Percentiles rank a stretch among this genome's conserved stretches.
phyloP scores from a whole-genome alignment of 306 rosid species.

The Dryas drummondii region DNA sequence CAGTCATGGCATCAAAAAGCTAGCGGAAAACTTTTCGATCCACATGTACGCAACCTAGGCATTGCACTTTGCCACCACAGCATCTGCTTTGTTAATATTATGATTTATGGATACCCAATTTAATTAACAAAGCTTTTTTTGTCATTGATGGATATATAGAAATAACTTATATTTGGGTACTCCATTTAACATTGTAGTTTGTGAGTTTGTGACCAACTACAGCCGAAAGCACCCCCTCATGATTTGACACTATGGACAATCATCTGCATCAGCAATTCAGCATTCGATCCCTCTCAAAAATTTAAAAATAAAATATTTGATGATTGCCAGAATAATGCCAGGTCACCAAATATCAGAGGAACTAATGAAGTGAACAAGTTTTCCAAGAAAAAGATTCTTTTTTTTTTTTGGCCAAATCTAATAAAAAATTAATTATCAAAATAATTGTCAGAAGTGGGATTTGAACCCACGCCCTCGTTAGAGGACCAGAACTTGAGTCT shows the following conservation, averaged over 20 bases:
- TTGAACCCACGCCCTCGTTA: slow-evolving; percentile 29
- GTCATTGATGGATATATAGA: neutral
- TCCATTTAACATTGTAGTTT: too few species aligned
- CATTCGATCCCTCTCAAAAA: too few species aligned
- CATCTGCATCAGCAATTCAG: too few species aligned
- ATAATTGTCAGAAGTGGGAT: slow-evolving; percentile 21
- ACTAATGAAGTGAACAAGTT: neutral
- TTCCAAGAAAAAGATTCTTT: neutral
- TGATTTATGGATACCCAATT: neutral
- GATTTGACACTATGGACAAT: too few species aligned
- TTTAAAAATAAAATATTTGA: too few species aligned
- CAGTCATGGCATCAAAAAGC: neutral
- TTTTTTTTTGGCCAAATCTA: too few species aligned
- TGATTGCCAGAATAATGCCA: too few species aligned
- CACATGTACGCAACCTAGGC: neutral
- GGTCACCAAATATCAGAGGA: neutral
- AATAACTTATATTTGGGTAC: too few species aligned
- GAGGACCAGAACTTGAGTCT: slow-evolving; percentile 33
- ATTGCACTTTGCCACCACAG: neutral
- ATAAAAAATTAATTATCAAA: rapidly evolving
- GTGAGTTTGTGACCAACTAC: too few species aligned
- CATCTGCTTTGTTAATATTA: neutral
- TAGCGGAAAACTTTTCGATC: neutral
- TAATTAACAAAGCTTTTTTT: neutral
- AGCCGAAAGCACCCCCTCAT: too few species aligned